Evolutionary conservation across 2,329 filamentous ascomycete genomes (phyloP), one percentile per base, ranked within the genome.

Genomic region (Lasiodiplodia sp.): DNA sequence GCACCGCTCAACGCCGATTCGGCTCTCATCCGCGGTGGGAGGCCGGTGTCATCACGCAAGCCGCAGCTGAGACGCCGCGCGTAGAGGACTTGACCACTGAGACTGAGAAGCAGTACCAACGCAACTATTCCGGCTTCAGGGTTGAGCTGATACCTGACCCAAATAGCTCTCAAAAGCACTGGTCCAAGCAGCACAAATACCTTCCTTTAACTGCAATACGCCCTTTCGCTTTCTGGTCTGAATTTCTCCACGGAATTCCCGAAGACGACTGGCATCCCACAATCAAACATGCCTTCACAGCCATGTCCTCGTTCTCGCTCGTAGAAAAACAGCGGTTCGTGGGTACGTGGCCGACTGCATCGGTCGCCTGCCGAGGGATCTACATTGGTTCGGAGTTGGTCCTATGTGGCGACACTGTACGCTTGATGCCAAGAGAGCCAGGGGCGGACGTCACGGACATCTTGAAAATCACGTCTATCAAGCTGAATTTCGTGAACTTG

Each of bases 311-410:
- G 0, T 80, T 87, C 67, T 86, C 84, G 8, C 72, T 89, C 0
- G 68, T 88, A 1, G 83, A 85, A 8, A 87, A 84, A 65, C 81
- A 83, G 64, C 82, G 80, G 28, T 87, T 89, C 73, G 80, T 77
- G 25, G 87, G 87, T 0, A 75, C 71, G 1, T 89, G 87, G 86
- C 86, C 87, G 0, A 75, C 84, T 18, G 86, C 85, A 0, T 79
- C 77, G 0, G 80, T 90, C n/a, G 83, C 82, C 65, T 85, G 82
- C 68, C 80, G 82, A 60, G 87, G 85, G 0, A 80, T 89, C 7
- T 89, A 84, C 70, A 74, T 90, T 2, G 88, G 88, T 0, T 73
- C 84, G 3, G 88, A 90, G 72, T 77, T 89, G 37, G 74, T 90
- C 12, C 78, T 81, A 5, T 74, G 85, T 4, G 86, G 86, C 1